These are phyloP conservation scores for Naumovozyma dairenensis DNA, from an alignment of 805 yeast genomes.

Conservation along the genomic window DNA sequence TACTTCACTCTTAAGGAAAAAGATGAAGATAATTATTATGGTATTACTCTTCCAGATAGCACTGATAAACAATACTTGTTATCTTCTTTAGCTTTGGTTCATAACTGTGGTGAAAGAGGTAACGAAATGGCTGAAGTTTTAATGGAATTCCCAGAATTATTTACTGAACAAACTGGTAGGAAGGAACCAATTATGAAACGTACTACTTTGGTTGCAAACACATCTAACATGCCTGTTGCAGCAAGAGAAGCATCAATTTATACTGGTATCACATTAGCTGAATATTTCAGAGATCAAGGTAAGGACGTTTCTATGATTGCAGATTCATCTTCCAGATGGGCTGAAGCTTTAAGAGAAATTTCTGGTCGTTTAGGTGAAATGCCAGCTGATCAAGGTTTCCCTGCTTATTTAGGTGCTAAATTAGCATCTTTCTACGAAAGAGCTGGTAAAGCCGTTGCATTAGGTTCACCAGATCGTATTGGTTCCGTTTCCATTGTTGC, in stretches of 20 bases:
- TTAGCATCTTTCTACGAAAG: conserved; percentile 98
- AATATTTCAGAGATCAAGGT: conserved; percentile 99
- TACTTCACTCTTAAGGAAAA: conserved; percentile 25
- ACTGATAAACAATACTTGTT: conserved; percentile 37
- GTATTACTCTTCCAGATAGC: conserved; percentile 32
- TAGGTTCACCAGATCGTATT: conserved; percentile 92
- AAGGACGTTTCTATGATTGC: conserved; percentile 99
- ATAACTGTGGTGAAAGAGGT: conserved; percentile 82
- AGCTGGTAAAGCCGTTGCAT: conserved; percentile 92
- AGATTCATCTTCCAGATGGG: conserved; percentile 99
- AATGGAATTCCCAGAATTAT: conserved; percentile 98
- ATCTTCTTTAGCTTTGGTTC: conserved; percentile 31
- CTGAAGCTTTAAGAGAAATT: conserved; percentile 98
- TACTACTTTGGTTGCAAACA: conserved; percentile 95
- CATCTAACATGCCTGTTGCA: conserved; percentile 99
- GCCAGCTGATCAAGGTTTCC: conserved; percentile 99
- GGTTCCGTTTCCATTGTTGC: conserved; percentile 99
- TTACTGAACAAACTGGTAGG: conserved; percentile 80
- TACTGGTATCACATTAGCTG: conserved; percentile 98
- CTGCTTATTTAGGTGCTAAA: conserved; percentile 98
- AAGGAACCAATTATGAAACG: conserved; percentile 99
- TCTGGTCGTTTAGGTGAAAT: conserved; percentile 99
- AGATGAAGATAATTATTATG: conserved; percentile 32
- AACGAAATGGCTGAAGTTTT: conserved; percentile 99
- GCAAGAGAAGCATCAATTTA: conserved; percentile 99